Conservation (phyloP, 345 rosid species). For the Brassica nigra region DNA sequence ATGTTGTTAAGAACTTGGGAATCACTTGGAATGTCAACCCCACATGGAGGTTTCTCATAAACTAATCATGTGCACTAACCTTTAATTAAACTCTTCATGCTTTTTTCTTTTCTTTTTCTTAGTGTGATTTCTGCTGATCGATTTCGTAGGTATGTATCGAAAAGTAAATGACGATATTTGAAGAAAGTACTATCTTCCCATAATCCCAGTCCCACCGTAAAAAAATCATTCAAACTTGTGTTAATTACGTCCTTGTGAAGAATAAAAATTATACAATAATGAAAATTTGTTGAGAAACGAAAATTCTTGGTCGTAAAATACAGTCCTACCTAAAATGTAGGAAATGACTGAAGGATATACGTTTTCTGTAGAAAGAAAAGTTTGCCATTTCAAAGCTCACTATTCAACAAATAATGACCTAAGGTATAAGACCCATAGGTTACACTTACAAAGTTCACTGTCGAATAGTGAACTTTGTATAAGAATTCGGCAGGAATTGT, state of each 20-base stretch:
- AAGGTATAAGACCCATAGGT: neutral
- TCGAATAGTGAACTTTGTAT: no score
- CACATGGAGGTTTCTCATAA: conserved; percentile 1
- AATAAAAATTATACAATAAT: conserved; percentile 6
- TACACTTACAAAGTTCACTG: no score
- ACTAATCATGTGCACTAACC: neutral
- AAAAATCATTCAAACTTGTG: neutral
- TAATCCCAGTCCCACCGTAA: neutral
- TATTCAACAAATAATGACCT: neutral
- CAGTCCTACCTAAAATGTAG: neutral
- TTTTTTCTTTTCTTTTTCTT: neutral
- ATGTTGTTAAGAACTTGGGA: neutral
- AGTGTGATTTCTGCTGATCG: neutral
- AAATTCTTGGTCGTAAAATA: neutral
- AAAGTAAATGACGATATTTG: neutral
- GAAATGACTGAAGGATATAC: neutral
- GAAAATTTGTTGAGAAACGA: neutral
- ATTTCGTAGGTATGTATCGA: neutral
- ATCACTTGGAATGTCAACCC: neutral
- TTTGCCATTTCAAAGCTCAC: neutral
- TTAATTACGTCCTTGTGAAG: conserved; percentile 2
- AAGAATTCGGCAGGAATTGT: no score
- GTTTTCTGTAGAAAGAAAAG: neutral
- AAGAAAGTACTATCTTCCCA: neutral
- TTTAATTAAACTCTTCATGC: neutral